Conservation (phyloP, 768 basidiomycete species). For the Harrya chromipes region DNA sequence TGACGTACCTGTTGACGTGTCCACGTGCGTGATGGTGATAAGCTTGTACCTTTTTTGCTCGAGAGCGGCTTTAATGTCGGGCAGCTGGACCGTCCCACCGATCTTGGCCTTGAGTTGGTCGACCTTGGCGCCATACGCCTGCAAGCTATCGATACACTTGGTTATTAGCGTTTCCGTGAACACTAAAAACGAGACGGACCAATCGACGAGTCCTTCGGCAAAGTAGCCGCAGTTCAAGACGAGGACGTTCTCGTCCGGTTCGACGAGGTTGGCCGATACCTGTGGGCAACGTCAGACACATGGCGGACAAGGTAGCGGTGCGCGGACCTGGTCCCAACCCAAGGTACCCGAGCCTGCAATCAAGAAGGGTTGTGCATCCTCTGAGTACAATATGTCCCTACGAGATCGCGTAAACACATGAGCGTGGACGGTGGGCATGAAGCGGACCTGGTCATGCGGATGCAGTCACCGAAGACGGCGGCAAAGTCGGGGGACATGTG, state of each 20-base stretch:
- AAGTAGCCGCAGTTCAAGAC: conserved; percentile 94
- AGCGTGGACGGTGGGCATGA: background rate
- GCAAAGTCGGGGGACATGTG: conserved; percentile 90
- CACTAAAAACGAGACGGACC: conserved; percentile 41
- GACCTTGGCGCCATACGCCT: conserved; percentile 86
- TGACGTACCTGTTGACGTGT: conserved; percentile 72
- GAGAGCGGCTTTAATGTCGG: conserved; percentile 66
- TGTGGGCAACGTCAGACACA: conserved; percentile 31
- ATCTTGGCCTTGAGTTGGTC: conserved; percentile 80
- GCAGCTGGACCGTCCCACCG: conserved; percentile 65
- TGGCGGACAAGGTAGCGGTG: background rate
- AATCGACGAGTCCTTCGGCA: conserved; percentile 86
- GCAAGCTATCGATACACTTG: conserved; percentile 47
- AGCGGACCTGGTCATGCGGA: conserved; percentile 72
- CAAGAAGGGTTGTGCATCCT: conserved; percentile 83
- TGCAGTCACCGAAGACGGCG: conserved; percentile 82
- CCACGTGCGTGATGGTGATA: conserved; percentile 93
- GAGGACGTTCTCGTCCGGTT: conserved; percentile 71
- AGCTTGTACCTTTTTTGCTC: conserved; percentile 81
- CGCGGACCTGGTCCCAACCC: conserved; percentile 88
- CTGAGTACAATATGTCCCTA: conserved; percentile 76
- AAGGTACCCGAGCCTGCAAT: conserved; percentile 94
- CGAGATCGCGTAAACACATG: background rate
- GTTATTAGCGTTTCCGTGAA: background rate
- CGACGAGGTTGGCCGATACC: conserved; percentile 91